Evolutionary conservation across 2,329 filamentous ascomycete genomes (phyloP).

Genomic region (Aspergillus sp.): DNA sequence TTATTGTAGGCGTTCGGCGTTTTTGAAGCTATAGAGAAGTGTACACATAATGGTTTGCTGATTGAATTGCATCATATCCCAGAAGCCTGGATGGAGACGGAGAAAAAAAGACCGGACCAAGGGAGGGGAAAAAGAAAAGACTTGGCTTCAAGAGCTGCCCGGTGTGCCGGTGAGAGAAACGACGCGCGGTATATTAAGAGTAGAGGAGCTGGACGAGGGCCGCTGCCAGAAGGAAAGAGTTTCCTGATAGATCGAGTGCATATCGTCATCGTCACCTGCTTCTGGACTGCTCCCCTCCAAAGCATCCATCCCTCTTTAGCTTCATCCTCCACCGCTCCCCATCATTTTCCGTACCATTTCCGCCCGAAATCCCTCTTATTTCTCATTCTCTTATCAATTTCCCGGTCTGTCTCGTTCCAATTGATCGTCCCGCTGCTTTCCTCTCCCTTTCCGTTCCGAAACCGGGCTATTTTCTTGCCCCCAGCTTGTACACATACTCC

Average conservation of each 20-base stretch:
- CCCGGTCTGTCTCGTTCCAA: slow-evolving; percentile 2
- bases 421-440: slow-evolving; percentile 18
- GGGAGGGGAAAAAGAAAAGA: slow-evolving; percentile 12
- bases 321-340: not conserved
- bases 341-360: not conserved
- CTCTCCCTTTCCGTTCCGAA: slow-evolving; percentile 26
- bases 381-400: slow-evolving; percentile 1
- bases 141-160: slow-evolving; percentile 13
- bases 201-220: not conserved
- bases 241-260: not conserved
- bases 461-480: slow-evolving; percentile 31
- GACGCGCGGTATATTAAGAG: not conserved
- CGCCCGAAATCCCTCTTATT: not conserved
- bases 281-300: not conserved
- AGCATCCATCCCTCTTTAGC: slow-evolving; percentile 3
- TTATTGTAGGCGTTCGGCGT: slow-evolving; percentile 13
- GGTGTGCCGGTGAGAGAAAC: slow-evolving; percentile 23
- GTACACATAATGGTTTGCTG: not conserved
- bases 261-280: slow-evolving; percentile 8
- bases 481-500: slow-evolving; percentile 9
- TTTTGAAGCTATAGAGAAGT: not conserved
- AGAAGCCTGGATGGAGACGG: not conserved
- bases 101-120: slow-evolving; percentile 9
- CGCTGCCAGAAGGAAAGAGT: not conserved
- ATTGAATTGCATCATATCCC: not conserved